Base-by-base conservation (phyloP, 768 basidiomycete species). In the Chalciporus sphaerocephalus region DNA sequence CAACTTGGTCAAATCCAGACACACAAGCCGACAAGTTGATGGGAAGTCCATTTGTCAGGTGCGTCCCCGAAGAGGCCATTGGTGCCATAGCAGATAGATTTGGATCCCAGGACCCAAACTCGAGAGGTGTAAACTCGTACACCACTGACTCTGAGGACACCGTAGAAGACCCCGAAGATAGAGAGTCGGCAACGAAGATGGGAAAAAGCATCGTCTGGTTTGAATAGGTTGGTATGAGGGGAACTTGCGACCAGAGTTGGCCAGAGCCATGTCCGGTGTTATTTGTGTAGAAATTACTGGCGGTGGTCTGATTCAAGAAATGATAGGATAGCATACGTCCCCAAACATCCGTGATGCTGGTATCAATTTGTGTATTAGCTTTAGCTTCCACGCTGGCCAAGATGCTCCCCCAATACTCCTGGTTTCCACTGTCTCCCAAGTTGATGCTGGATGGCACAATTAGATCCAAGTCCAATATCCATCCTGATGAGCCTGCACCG, bases 91-190 rank as follows among this genome's bases (percentile, higher is more conserved):
- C 81, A n/a, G 81, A 81, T 7, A 87, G 67, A 40, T 64, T 73
- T 9, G 86, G 83, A 55, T 91, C 87, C 64, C 76, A 90, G 0
- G 85, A 87, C 4, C 85, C 87, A 37, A 83, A 72, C 56, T 87
- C 85, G 48, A 78, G 60, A n/a, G 80, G 79, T 0, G 75, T 74
- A 2, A 85, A 76, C 79, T 81, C 79, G 47, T 83, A 83, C 7
- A 83, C 83, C 0, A 70, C 62, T 2, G 78, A 61, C 12, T 74
- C 65, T 13, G 74, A 63, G 6, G 69, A 33, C 2, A 74, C 69
- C 20, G 67, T 37, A 44, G 76, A 74, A 23, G 72, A 73, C 12
- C 66, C 71, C 13, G 63, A 61, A 16, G 74, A 76, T 13, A 75
- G 62, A 4, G 83, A 80, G 59, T 85, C 72, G 2, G 80, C 67